Conservation (phyloP, 1,139 yeast species). For the Scheffersomyces cryptocercus region DNA sequence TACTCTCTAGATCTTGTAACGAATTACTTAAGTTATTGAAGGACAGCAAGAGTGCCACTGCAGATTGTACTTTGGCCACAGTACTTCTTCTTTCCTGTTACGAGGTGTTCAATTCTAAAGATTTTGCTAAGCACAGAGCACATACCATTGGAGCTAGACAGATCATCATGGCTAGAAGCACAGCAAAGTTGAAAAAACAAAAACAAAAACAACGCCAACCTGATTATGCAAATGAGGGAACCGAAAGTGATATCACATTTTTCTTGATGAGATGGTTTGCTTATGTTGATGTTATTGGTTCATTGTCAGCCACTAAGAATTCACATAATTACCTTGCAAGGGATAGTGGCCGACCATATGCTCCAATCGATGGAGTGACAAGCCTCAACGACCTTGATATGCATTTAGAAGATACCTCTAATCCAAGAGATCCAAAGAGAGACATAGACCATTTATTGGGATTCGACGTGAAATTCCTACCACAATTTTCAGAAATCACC, state of each 20-base stretch:
- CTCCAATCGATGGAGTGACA: conserved; percentile 6
- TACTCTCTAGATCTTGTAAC: conserved; percentile 56
- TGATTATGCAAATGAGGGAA: conserved; percentile 1
- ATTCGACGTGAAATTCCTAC: conserved; percentile 54
- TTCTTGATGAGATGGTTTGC: conserved; percentile 74
- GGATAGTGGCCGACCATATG: conserved; percentile 6
- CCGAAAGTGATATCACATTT: conserved; percentile 48
- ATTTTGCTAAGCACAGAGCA: conserved; percentile 57
- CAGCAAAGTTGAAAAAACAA: not conserved
- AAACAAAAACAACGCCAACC: conserved; percentile 1
- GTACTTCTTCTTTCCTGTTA: conserved; percentile 64
- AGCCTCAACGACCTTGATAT: conserved; percentile 5
- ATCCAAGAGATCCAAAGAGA: conserved; percentile 26
- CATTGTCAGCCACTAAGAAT: conserved; percentile 44
- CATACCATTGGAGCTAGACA: conserved; percentile 72
- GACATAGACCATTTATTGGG: conserved; percentile 63
- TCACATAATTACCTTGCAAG: conserved; percentile 26
- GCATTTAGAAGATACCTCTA: conserved; percentile 2
- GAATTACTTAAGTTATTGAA: conserved; percentile 55
- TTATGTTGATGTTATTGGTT: conserved; percentile 68
- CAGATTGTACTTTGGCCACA: conserved; percentile 68
- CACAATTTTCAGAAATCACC: conserved; percentile 49
- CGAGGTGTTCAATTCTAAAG: conserved; percentile 53
- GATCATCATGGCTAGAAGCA: conserved; percentile 55
- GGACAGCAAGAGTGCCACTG: conserved; percentile 53